Evolutionary conservation across 2,329 filamentous ascomycete species (phyloP).

Genomic region (Ophiobolus disseminans): DNA sequence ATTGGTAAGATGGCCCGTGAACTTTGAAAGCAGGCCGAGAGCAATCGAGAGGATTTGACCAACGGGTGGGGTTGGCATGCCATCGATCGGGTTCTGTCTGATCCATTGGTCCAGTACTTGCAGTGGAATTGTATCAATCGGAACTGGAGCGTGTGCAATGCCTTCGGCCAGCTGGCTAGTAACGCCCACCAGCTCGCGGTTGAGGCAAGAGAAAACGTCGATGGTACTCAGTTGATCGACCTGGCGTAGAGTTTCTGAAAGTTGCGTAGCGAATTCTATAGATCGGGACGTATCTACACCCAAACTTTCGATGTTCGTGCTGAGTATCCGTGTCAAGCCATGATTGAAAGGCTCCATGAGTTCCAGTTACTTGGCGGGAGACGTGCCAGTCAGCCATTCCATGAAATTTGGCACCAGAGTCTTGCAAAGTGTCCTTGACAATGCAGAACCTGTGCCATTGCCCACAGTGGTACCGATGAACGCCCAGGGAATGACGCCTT

Average conservation of each 20-base stretch:
- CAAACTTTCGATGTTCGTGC: neutral
- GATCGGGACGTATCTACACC: neutral
- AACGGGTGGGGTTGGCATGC: neutral
- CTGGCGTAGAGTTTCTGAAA: neutral
- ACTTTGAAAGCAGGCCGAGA: neutral
- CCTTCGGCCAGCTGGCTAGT: neutral
- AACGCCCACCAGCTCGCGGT: neutral
- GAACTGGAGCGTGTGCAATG: neutral
- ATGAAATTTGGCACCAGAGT: neutral
- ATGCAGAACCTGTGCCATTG: neutral
- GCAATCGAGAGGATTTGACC: neutral
- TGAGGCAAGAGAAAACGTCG: neutral
- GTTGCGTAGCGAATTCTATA: neutral
- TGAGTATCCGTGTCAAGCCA: neutral
- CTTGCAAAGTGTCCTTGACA: neutral
- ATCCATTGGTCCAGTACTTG: neutral
- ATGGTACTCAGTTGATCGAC: neutral
- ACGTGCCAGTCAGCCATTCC: neutral
- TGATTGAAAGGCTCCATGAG: neutral
- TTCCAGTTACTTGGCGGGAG: neutral
- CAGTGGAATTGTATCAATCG: neutral
- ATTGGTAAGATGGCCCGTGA: neutral
- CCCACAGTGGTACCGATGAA: neutral
- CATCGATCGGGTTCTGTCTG: neutral
- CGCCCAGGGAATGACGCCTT: constrained; percentile 1